Base-by-base conservation (phyloP, 805 yeast species). In the Cyberlindnera maclurae region DNA sequence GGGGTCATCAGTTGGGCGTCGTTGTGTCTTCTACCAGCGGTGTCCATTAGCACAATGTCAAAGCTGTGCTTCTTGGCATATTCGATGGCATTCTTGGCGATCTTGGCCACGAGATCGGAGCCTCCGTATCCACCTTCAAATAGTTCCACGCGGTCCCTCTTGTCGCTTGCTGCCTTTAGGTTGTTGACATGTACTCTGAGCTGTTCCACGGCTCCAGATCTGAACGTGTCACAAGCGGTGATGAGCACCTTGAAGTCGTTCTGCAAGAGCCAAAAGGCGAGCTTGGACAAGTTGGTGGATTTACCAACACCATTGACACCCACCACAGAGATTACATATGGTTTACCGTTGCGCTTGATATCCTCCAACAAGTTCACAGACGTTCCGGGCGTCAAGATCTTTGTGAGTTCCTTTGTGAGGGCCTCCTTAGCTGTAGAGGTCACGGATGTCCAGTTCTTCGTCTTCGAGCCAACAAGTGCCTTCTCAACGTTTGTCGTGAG, bases 191-290 rank as follows among this genome's bases (percentile, higher is more conserved):
- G 98, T 2, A 89, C 96, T 49, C 93, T 78, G 44, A 90, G 68
- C 63, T 90, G 98, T 59, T 90, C 97, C n/a, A 90, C 97, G 1
- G 98, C 98, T 37, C 98, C 98, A 1, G 96, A 86, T 62, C 98
- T 74, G 65, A 90, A 90, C 1, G 98, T 93, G 64, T 90, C 98
- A 64, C 97, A 90, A 0, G 98, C 98, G 16, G 95, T 94, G 51
- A 90, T 83, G 37, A 90, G 68, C 1, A 90, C 95, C 48, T 75
- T 77, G 58, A 85, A 71, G 55, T 90, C 79, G 60, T 93, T 90
- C 55, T 93, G 97, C 40, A 90, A 64, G 37, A 90, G 70, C 98
- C 98, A 90, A 59, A 85, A 90, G 2, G 96, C 97, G 37, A 90
- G 65, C 60, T 90, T 90, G 18, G 97, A 93, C 44, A 90, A 67